Conservation (phyloP, 2,329 filamentous ascomycete genomes). For the Alternaria sp. region DNA sequence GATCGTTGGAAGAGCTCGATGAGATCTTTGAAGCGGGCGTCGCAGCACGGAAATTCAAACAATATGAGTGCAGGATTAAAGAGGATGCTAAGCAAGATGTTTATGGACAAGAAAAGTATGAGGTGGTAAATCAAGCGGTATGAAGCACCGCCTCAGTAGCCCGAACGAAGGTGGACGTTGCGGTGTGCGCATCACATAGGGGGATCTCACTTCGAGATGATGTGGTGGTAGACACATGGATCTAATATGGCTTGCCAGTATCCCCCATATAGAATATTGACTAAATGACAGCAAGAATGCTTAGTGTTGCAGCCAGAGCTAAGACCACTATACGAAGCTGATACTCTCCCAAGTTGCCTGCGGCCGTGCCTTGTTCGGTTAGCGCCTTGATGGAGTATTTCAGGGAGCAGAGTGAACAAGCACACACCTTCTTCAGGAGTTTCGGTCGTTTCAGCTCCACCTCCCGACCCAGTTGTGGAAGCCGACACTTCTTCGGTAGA, state of each 20-base stretch:
- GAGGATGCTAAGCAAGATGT: constrained; percentile 32
- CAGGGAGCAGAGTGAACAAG: background rate
- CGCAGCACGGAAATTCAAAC: constrained; percentile 31
- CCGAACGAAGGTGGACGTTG: background rate
- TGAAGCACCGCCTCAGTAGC: background rate
- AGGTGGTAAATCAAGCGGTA: background rate
- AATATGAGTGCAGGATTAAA: constrained; percentile 34
- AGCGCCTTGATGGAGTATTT: background rate
- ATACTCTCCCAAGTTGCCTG: background rate
- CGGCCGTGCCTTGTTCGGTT: background rate
- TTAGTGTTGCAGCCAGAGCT: background rate
- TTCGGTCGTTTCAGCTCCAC: too few relatives aligned
- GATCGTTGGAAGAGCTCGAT: constrained; percentile 40
- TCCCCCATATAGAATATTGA: background rate
- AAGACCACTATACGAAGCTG: background rate
- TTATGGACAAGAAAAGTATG: background rate
- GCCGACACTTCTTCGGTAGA: too few relatives aligned
- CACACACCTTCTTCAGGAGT: too few relatives aligned
- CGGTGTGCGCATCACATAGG: background rate
- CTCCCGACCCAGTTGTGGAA: too few relatives aligned
- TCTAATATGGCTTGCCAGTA: background rate
- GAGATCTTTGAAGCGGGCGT: constrained; percentile 39
- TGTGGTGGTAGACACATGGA: background rate
- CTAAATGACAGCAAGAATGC: background rate
- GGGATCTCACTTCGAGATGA: background rate